Evolutionary conservation across 2,329 filamentous ascomycete genomes (phyloP).

Genomic region (Sordariomycetes sp.): DNA sequence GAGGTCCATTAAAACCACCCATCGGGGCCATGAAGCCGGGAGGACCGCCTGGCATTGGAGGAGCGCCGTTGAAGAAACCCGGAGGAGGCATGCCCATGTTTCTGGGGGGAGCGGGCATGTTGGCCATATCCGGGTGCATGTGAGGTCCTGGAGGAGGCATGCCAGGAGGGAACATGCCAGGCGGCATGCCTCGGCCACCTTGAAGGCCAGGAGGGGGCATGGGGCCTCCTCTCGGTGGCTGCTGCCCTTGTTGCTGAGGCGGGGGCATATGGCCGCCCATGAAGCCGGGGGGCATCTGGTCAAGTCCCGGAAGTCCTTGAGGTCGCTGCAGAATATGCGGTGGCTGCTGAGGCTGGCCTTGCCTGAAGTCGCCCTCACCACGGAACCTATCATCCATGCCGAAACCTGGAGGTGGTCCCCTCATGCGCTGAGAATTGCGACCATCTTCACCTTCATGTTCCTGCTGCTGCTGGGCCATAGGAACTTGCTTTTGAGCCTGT

Average conservation of each 20-base stretch:
- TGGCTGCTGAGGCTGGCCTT: constrained; percentile 37
- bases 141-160: too few relatives aligned
- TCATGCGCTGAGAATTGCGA: constrained; percentile 26
- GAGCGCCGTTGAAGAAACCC: constrained; percentile 43
- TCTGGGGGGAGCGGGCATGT: constrained; percentile 41
- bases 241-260: constrained; percentile 9
- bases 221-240: constrained; percentile 23
- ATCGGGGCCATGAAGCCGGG: constrained; percentile 48
- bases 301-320: constrained; percentile 50
- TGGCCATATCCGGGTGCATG: constrained; percentile 38
- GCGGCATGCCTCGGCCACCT: constrained; percentile 14
- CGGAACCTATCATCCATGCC: constrained; percentile 44
- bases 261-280: constrained; percentile 13
- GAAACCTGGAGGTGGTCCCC: constrained; percentile 40
- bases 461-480: constrained; percentile 28
- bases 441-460: constrained; percentile 37
- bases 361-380: constrained; percentile 36
- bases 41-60: too few relatives aligned
- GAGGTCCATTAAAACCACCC: constrained; percentile 45
- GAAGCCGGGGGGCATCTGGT: constrained; percentile 26
- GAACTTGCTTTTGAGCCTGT: constrained; percentile 23
- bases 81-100: constrained; percentile 48
- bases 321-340: constrained; percentile 58
- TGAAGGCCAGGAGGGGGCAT: constrained; percentile 57
- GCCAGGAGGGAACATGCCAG: constrained; percentile 53